phyloP scores from a whole-genome alignment of 345 rosid genomes.

The Moricandia arvensis region DNA sequence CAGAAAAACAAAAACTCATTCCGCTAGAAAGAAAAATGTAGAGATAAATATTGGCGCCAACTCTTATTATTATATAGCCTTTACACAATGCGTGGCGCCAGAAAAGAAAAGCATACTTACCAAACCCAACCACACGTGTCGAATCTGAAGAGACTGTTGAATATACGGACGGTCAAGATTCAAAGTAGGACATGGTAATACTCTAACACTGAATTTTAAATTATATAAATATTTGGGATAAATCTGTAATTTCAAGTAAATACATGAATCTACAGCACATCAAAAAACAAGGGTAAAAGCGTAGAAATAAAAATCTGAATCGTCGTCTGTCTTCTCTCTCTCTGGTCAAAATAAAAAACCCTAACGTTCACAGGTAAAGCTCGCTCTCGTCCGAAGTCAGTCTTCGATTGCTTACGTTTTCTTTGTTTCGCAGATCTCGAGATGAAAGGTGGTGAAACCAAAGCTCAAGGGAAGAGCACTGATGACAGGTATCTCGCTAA shows the following conservation, averaged over 20 bases:
- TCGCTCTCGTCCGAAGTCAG: not conserved
- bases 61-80: not conserved
- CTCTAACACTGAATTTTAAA: too few relatives aligned
- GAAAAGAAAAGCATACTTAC: not conserved
- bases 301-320: not conserved
- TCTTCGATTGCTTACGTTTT: conserved; percentile 14
- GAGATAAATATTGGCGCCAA: not conserved
- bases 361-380: conserved; percentile 30
- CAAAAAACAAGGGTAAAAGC: not conserved
- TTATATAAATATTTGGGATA: too few relatives aligned
- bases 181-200: not conserved
- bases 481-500: conserved; percentile 45
- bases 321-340: conserved; percentile 12
- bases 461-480: conserved; percentile 38
- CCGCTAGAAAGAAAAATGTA: not conserved
- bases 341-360: conserved; percentile 33
- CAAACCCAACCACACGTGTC: not conserved
- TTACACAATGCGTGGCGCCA: not conserved
- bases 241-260: not conserved
- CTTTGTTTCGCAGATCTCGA: conserved; percentile 39
- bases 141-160: not conserved
- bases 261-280: not conserved
- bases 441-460: conserved; percentile 68
- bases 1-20: not conserved
- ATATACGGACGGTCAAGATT: conserved; percentile 13